A percentile compares a stretch with the other conserved stretches of the same genome.
phyloP scores from a whole-genome alignment of 805 yeast genomes.

The Hanseniaspora singularis region DNA sequence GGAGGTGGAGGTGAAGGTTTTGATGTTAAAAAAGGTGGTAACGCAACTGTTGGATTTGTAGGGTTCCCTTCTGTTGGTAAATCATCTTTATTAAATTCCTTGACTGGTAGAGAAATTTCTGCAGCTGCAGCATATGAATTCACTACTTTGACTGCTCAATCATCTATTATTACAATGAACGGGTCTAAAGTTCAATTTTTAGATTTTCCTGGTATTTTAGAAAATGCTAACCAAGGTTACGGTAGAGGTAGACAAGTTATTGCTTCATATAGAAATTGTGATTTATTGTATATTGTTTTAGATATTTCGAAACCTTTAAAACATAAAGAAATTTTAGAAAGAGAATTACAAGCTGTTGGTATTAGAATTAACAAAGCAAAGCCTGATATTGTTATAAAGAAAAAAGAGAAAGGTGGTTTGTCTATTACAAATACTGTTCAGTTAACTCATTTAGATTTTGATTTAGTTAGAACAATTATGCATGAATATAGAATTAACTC shows the following conservation, averaged over 20 bases:
- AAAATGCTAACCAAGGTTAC: slow-evolving; percentile 84
- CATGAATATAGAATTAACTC: slow-evolving; percentile 87
- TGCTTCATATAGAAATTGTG: slow-evolving; percentile 98
- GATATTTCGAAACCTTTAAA: slow-evolving; percentile 94
- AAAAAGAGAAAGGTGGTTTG: slow-evolving; percentile 92
- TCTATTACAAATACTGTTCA: slow-evolving; percentile 90
- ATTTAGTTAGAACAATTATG: slow-evolving; percentile 93
- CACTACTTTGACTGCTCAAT: slow-evolving; percentile 94
- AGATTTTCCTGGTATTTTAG: slow-evolving; percentile 82
- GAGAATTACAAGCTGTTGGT: slow-evolving; percentile 95
- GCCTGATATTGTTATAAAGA: slow-evolving; percentile 83
- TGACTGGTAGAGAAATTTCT: slow-evolving; percentile 82
- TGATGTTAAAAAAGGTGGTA: slow-evolving; percentile 98
- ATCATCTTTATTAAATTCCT: slow-evolving; percentile 69
- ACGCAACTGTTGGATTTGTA: slow-evolving; percentile 91
- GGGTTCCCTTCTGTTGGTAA: slow-evolving; percentile 94
- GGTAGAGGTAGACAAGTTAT: slow-evolving; percentile 94
- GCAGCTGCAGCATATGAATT: slow-evolving; percentile 98
- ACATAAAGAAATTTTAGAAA: slow-evolving; percentile 87
- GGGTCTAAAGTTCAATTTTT: slow-evolving; percentile 97
- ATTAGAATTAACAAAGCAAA: slow-evolving; percentile 83
- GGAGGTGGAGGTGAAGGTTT: slow-evolving; percentile 95
- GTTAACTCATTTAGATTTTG: slow-evolving; percentile 78
- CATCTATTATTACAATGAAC: slow-evolving; percentile 87
- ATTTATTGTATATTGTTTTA: slow-evolving; percentile 78